phyloP scores from a whole-genome alignment of 2,329 filamentous ascomycete species.

The Arthroderma uncinatum region DNA sequence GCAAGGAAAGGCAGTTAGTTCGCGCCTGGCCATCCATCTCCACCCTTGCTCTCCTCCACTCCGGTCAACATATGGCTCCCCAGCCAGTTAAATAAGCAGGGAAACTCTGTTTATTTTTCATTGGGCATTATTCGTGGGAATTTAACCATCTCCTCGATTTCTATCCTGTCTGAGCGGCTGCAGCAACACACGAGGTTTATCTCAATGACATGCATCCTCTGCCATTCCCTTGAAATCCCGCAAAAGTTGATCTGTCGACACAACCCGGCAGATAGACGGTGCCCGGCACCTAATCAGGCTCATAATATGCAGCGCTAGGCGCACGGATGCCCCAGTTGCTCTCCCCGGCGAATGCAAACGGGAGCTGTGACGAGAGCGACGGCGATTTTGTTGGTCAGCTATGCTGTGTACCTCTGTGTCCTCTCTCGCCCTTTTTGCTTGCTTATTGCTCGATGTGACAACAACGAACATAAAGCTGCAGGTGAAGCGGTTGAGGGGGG shows the following conservation, averaged over 20 bases:
- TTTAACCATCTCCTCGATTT: neutral
- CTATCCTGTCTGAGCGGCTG: conserved; percentile 9
- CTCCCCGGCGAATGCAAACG: conserved; percentile 1
- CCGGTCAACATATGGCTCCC: neutral
- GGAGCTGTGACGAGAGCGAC: neutral
- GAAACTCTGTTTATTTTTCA: neutral
- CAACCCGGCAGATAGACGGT: conserved; percentile 6
- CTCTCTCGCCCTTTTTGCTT: neutral
- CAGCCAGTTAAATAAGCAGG: neutral
- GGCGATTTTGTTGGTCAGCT: conserved; percentile 2
- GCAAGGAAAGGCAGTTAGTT: neutral
- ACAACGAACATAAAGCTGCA: neutral
- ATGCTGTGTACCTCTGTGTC: neutral
- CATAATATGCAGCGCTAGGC: neutral
- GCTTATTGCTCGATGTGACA: neutral
- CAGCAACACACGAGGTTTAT: conserved; percentile 11
- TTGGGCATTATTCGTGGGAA: conserved; percentile 2
- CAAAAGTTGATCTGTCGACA: conserved; percentile 5
- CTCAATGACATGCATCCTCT: conserved; percentile 12
- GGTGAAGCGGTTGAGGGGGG: neutral
- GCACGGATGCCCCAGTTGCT: neutral
- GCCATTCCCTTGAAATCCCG: conserved; percentile 6
- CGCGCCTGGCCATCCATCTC: neutral
- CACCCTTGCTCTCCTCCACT: neutral
- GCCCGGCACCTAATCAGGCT: conserved; percentile 2